These are phyloP conservation scores for sorghum (Sorghum bicolor) DNA, from an alignment of 176 grass and related monocot genomes.

Conservation along the genomic window DNA sequence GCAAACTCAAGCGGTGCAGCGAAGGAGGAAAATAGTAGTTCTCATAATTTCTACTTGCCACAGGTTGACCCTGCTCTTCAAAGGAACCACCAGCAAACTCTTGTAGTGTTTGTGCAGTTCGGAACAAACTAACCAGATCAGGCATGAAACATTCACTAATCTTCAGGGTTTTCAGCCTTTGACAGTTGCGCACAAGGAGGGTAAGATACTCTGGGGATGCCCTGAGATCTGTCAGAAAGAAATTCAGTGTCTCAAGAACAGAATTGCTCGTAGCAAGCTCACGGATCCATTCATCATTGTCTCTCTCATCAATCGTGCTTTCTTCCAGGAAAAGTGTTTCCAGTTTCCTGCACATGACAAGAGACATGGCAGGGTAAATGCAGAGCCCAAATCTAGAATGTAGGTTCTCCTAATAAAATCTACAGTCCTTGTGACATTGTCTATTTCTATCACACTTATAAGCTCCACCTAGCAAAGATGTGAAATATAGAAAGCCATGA, in stretches of 20 bases:
- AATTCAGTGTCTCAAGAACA: slow-evolving; percentile 72
- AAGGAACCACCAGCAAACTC: slow-evolving; percentile 86
- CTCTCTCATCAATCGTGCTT: slow-evolving; percentile 50
- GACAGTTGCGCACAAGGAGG: slow-evolving; percentile 69
- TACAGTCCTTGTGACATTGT: not conserved
- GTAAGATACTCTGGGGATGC: slow-evolving; percentile 55
- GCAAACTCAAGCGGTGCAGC: slow-evolving; percentile 50
- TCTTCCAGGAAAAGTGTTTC: slow-evolving; percentile 84
- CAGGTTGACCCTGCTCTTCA: slow-evolving; percentile 47
- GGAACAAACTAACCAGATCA: slow-evolving; percentile 53
- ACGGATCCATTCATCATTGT: slow-evolving; percentile 67
- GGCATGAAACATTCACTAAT: slow-evolving; percentile 68
- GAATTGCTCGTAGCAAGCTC: slow-evolving; percentile 64
- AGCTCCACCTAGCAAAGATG: slow-evolving; percentile 6
- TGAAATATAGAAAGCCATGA: not conserved
- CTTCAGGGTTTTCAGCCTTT: slow-evolving; percentile 62
- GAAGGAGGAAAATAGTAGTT: slow-evolving; percentile 67
- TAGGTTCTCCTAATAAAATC: not conserved
- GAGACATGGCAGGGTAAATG: slow-evolving; percentile 6
- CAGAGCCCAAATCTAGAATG: not conserved
- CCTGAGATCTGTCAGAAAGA: slow-evolving; percentile 70
- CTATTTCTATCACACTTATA: not conserved
- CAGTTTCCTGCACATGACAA: slow-evolving; percentile 57
- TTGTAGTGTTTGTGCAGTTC: slow-evolving; percentile 47
- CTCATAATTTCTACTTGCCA: slow-evolving; percentile 41